phyloP scores from a whole-genome alignment of 1,284 basidiomycete species.

The Sparassis latifolia region DNA sequence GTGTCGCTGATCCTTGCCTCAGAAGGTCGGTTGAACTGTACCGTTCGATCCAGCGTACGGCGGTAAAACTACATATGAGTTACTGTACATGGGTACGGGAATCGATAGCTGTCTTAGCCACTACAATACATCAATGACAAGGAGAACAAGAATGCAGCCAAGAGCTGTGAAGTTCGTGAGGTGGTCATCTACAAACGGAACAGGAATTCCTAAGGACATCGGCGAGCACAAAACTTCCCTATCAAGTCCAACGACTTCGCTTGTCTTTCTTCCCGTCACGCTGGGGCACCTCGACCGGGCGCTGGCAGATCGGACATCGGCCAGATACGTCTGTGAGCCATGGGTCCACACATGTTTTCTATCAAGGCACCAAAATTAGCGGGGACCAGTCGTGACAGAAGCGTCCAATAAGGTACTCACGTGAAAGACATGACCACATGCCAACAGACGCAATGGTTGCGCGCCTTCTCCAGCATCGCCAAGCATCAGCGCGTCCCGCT shows the following conservation, averaged over 20 bases:
- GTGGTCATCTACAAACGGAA: too few species aligned
- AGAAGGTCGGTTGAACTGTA: too few species aligned
- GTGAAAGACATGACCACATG: slow-evolving; percentile 79
- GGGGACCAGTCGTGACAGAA: background rate
- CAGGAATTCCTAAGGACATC: too few species aligned
- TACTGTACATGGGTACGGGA: too few species aligned
- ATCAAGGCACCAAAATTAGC: slow-evolving; percentile 3
- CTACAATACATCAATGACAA: too few species aligned
- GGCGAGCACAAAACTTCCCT: background rate
- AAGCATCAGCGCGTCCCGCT: slow-evolving; percentile 38
- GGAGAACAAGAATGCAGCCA: too few species aligned
- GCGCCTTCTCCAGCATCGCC: slow-evolving; percentile 67
- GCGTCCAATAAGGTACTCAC: slow-evolving; percentile 35
- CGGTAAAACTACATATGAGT: too few species aligned
- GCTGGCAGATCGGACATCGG: slow-evolving; percentile 71
- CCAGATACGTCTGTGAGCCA: slow-evolving; percentile 77
- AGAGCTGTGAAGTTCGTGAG: too few species aligned
- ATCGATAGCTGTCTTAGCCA: too few species aligned
- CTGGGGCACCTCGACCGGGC: slow-evolving; percentile 36
- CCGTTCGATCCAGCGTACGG: too few species aligned
- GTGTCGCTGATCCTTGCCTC: too few species aligned
- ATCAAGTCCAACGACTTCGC: slow-evolving; percentile 7
- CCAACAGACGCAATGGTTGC: slow-evolving; percentile 65
- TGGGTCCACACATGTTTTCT: slow-evolving; percentile 77
- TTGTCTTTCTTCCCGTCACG: slow-evolving; percentile 18